Conservation (phyloP, 306 rosid genomes). For the Gastrolobium bilobum region DNA sequence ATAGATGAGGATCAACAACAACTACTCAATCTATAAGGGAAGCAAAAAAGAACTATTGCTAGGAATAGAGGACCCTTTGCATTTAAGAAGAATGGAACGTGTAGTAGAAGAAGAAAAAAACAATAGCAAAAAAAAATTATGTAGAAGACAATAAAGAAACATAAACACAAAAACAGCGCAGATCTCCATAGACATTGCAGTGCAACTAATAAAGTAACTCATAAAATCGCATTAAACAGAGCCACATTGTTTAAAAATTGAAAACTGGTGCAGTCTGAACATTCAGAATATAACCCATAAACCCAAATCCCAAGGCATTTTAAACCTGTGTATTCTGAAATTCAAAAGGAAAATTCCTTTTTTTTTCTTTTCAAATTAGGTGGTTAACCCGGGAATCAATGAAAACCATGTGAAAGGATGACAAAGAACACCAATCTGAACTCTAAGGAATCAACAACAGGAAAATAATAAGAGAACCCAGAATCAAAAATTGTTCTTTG, state of each 20-base stretch:
- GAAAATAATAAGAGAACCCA: not conserved
- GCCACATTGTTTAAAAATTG: conserved; percentile 9
- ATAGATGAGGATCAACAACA: not conserved
- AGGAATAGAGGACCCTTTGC: conserved; percentile 26
- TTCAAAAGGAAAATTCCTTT: not conserved
- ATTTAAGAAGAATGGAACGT: conserved; percentile 39
- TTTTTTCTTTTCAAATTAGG: conserved; percentile 23
- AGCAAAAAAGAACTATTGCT: conserved; percentile 41
- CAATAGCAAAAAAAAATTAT: not conserved
- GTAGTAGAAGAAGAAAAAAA: conserved; percentile 6
- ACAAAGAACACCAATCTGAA: conserved; percentile 14
- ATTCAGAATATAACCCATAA: conserved; percentile 33
- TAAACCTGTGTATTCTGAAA: conserved; percentile 11
- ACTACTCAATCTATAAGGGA: not conserved
- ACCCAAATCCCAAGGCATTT: conserved; percentile 54
- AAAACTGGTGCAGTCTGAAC: conserved; percentile 19
- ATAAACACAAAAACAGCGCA: conserved; percentile 33
- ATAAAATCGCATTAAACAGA: conserved; percentile 19
- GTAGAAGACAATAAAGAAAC: not conserved
- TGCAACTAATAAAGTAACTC: conserved; percentile 1
- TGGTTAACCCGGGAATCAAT: conserved; percentile 32
- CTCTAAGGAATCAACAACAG: conserved; percentile 37
- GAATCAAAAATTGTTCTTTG: not conserved
- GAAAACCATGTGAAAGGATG: conserved; percentile 42
- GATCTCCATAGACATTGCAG: conserved; percentile 54